phyloP scores from a whole-genome alignment of 257 asterid species.

The Salvia hispanica region DNA sequence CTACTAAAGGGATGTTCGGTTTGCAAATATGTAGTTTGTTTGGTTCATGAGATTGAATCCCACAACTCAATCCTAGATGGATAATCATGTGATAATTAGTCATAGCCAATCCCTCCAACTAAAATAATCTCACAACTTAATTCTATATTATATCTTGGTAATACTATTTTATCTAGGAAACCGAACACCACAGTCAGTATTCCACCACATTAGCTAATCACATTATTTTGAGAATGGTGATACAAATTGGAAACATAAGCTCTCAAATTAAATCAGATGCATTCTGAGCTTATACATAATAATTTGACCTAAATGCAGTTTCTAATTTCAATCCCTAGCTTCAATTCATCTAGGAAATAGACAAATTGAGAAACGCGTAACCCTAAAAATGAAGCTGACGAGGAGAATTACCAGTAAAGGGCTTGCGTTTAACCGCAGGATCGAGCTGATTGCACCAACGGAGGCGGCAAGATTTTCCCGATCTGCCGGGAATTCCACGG shows the following conservation, averaged over 20 bases:
- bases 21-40: too few species aligned
- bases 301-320: conserved; percentile 4
- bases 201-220: neutral
- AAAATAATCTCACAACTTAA: too few species aligned
- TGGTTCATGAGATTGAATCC: too few species aligned
- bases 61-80: too few species aligned
- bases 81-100: too few species aligned
- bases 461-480: conserved; percentile 91
- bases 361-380: neutral
- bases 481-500: conserved; percentile 84
- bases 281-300: neutral
- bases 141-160: too few species aligned
- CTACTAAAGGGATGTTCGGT: neutral
- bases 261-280: neutral
- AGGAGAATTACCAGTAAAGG: conserved; percentile 61
- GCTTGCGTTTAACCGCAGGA: conserved; percentile 79
- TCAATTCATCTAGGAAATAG: conserved; percentile 3
- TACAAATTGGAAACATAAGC: conserved; percentile 1
- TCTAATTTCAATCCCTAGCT: conserved; percentile 8
- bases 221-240: neutral
- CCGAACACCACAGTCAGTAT: neutral
- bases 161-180: too few species aligned
- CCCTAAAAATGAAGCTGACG: neutral
- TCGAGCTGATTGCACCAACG: conserved; percentile 98
- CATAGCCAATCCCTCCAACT: too few species aligned